phyloP scores from a whole-genome alignment of 75 land plant genomes.

The Picea glauca region DNA sequence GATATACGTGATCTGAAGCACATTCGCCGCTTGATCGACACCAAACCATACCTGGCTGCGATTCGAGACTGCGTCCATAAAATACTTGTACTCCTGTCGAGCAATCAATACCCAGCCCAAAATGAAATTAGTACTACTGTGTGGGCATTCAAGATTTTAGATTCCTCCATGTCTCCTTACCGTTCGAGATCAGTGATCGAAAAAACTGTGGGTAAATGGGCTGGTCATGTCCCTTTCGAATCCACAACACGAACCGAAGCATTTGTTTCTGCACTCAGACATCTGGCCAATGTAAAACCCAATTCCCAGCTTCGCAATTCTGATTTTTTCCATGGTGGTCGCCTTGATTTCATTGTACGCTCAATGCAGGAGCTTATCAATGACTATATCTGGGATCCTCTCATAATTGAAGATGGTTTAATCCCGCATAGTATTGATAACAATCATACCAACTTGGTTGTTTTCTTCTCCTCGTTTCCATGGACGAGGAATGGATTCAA shows the following conservation, averaged over 20 bases:
- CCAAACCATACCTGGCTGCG: slow-evolving; percentile 25
- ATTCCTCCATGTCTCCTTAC: slow-evolving; percentile 66
- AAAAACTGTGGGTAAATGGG: slow-evolving; percentile 22
- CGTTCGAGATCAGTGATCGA: slow-evolving; percentile 43
- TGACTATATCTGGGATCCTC: slow-evolving; percentile 65
- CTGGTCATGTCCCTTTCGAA: slow-evolving; percentile 42
- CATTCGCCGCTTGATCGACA: slow-evolving; percentile 23
- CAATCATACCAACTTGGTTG: too few species aligned
- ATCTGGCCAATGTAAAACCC: background rate
- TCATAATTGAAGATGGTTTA: slow-evolving; percentile 5
- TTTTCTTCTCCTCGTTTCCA: too few species aligned
- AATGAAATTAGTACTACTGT: slow-evolving; percentile 12
- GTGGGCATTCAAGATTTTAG: slow-evolving; percentile 65
- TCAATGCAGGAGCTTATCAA: slow-evolving; percentile 59
- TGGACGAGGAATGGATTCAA: too few species aligned
- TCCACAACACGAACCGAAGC: slow-evolving; percentile 18
- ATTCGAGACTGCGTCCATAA: slow-evolving; percentile 22
- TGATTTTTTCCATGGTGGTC: background rate
- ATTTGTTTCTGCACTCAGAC: slow-evolving; percentile 25
- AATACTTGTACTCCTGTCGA: slow-evolving; percentile 30
- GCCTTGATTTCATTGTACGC: slow-evolving; percentile 22
- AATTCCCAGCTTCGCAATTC: background rate
- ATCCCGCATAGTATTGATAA: too few species aligned
- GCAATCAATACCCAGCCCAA: slow-evolving; percentile 23
- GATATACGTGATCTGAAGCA: slow-evolving; percentile 37